Percentiles rank a stretch among this genome's conserved stretches.
Conservation (phyloP, 306 rosid species). For the Arachis hypogaea region DNA sequence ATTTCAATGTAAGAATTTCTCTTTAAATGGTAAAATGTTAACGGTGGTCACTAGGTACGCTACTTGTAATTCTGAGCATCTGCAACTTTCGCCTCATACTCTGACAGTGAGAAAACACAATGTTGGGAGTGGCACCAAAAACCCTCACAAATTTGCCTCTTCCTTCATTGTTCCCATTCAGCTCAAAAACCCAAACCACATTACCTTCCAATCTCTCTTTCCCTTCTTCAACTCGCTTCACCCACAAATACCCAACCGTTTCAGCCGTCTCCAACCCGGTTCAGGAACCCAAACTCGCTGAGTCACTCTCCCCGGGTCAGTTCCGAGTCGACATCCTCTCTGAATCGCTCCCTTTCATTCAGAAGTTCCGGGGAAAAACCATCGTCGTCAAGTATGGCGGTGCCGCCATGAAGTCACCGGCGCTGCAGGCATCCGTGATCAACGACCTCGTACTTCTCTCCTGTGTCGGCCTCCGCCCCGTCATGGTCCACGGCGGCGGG, state of each 20-base stretch:
- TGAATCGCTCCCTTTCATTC: conserved; percentile 94
- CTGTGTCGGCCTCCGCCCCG: conserved; percentile 84
- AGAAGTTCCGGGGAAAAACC: conserved; percentile 90
- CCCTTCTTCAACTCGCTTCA: conserved; percentile 26
- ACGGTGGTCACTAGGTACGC: too few species aligned
- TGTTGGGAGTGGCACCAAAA: conserved; percentile 58
- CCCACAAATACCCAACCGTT: conserved; percentile 1
- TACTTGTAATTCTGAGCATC: not conserved
- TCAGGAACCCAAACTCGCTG: conserved; percentile 4
- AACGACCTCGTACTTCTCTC: conserved; percentile 93
- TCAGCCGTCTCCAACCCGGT: conserved; percentile 39
- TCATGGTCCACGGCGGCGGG: conserved; percentile 93
- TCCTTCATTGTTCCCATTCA: conserved; percentile 32
- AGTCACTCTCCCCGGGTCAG: conserved; percentile 55
- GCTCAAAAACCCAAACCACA: conserved; percentile 22
- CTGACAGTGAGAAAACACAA: conserved; percentile 15
- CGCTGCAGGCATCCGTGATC: conserved; percentile 83
- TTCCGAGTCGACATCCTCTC: conserved; percentile 91
- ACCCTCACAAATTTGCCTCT: conserved; percentile 40
- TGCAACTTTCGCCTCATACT: not conserved
- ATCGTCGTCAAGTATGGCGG: conserved; percentile 93
- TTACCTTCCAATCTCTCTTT: conserved; percentile 14
- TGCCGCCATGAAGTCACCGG: conserved; percentile 88
- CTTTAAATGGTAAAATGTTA: too few species aligned
- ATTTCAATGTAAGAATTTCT: too few species aligned